Evolutionary conservation across 768 basidiomycete genomes (phyloP).

Genomic region (Pholiota molesta): DNA sequence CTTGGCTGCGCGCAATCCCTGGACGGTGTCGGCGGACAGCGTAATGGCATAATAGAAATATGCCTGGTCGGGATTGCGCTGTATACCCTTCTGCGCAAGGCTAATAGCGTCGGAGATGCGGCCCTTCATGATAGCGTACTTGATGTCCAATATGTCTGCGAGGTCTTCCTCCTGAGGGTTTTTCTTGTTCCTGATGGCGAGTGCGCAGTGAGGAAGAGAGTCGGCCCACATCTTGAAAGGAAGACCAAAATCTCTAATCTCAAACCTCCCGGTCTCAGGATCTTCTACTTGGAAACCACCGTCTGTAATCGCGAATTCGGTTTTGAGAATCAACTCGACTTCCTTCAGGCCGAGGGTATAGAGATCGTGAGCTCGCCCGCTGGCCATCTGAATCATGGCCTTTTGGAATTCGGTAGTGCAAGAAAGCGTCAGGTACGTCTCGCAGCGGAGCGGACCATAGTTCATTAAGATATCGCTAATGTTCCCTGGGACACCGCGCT

Average conservation of each 20-base stretch:
- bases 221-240: conserved; percentile 65
- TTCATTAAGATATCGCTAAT: conserved; percentile 47
- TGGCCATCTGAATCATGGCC: conserved; percentile 58
- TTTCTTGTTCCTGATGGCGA: conserved; percentile 51
- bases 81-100: conserved; percentile 48
- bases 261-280: conserved; percentile 41
- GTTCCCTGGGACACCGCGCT: conserved; percentile 46
- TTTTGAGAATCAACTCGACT: conserved; percentile 51
- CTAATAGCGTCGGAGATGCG: conserved; percentile 51
- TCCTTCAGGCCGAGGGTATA: conserved; percentile 53
- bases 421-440: conserved; percentile 45
- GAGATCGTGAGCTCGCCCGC: conserved; percentile 49
- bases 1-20: conserved; percentile 65
- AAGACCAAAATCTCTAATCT: conserved; percentile 49
- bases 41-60: conserved; percentile 70
- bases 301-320: conserved; percentile 65
- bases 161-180: conserved; percentile 46
- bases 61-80: conserved; percentile 58
- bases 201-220: conserved; percentile 60
- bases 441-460: conserved; percentile 52
- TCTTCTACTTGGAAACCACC: conserved; percentile 54
- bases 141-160: conserved; percentile 70
- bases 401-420: conserved; percentile 47
- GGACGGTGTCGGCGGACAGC: conserved; percentile 46
- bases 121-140: conserved; percentile 52